Evolutionary conservation across 345 rosid genomes (phyloP), one percentile per base, ranked within the genome.

Genomic region (Bruguiera parviflora): DNA sequence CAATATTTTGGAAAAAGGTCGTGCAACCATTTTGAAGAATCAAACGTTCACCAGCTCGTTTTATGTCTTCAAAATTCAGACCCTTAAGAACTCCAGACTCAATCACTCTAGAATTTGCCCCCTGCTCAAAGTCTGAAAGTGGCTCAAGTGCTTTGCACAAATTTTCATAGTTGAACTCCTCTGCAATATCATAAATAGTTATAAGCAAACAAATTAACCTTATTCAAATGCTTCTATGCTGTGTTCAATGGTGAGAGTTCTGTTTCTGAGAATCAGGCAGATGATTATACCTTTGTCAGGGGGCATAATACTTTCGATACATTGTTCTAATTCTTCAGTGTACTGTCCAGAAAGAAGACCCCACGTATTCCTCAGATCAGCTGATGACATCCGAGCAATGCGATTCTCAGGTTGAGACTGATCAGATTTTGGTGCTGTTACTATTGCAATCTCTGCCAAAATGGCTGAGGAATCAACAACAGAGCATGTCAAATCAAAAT

Each of bases 381-480:
- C 73, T 35, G 97, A 90, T 13, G 96, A 81, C 96, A 92, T 84
- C 76, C 92, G 84, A 66, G 61, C 69, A 73, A 80, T 80, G 64
- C 75, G 84, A 77, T 72, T 75, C 66, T 84, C 92, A 46, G 84
- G 64, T 74, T 71, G 86, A 78, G 65, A 75, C 73, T 75, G 86
- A 66, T 92, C 96, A 75, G 83, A 83, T 75, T 82, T 95, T 58
- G 98, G 95, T 43, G 96, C 98, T 46, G 91, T 92, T 56, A 88
- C 76, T 51, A 96, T 90, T 73, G 99, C 96, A 60, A 96, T 90
- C 84, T 96, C 96, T 2, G 98, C 98, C 83, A 92, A 80, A 73
- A 92, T 89, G 75, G 98, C 98, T 71, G 97, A 89, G 32, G 99
- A 96, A 87, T 96, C 99, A 78, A 92, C 87, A 75, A 87, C 86